Conservation (phyloP, 2,329 filamentous ascomycete genomes). For the Pestalotiopsis sp. region DNA sequence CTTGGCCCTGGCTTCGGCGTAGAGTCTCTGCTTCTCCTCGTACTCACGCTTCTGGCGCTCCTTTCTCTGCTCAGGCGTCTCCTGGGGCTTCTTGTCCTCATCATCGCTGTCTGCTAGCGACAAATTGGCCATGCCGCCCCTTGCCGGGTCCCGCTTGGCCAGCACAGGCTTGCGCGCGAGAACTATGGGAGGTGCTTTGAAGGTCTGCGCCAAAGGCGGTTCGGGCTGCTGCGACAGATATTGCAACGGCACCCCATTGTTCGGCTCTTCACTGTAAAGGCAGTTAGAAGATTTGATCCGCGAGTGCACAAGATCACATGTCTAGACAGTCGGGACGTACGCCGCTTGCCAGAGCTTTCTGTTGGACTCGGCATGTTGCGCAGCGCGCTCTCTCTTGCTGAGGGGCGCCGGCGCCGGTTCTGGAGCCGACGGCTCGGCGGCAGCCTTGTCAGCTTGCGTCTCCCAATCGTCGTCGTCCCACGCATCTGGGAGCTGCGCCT, state of each 20-base stretch:
- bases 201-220: constrained; percentile 66
- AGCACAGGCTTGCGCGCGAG: constrained; percentile 80
- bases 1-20: constrained; percentile 85
- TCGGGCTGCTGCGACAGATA: constrained; percentile 69
- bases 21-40: constrained; percentile 88
- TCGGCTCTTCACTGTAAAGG: constrained; percentile 14
- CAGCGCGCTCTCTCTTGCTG: constrained; percentile 76
- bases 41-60: constrained; percentile 77
- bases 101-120: constrained; percentile 58
- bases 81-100: constrained; percentile 59
- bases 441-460: constrained; percentile 65
- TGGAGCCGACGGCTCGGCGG: constrained; percentile 35
- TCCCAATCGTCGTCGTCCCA: constrained; percentile 94
- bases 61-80: constrained; percentile 76
- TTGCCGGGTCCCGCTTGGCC: constrained; percentile 58
- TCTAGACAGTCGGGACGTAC: constrained; percentile 51
- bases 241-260: constrained; percentile 71
- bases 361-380: constrained; percentile 81
- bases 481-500: constrained; percentile 66
- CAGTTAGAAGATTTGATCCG: constrained; percentile 8
- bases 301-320: background rate
- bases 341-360: constrained; percentile 87
- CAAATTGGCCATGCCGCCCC: constrained; percentile 50
- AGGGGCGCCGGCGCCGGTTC: constrained; percentile 45
- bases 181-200: constrained; percentile 83